Base-by-base conservation (phyloP, 2,329 filamentous ascomycete species). In the Escovopsis sp. region DNA sequence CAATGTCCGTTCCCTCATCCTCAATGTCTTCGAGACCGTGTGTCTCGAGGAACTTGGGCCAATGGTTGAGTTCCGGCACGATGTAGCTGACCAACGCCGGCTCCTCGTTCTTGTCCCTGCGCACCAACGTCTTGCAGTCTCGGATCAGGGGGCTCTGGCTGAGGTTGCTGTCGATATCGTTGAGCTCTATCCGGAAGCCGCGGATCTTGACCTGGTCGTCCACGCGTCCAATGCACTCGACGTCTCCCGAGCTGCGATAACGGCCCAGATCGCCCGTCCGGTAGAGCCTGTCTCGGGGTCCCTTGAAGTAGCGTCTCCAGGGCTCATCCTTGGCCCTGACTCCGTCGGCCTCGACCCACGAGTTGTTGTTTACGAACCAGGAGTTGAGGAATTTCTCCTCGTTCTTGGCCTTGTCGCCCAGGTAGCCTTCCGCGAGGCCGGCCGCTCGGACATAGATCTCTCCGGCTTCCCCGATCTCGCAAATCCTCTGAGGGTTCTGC, bases 121-220 rank as follows among this genome's bases (percentile, higher is more conserved):
- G 76, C 4, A 96, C 76, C 3, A 96, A 65, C 0, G 89, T 96
- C 50, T 85, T 79, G 60, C 83, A 86, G 50, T 96, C 89, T 34
- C 85, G 73, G 20, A 96, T 74, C 20, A 93, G 63, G 1, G 75
- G 77, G 61, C 84, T 76, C 36, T 78, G 72, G 41, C 77, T 82
- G 37, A 95, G 65, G 57, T 94, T 81, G 35, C 71, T 82, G 59
- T 96, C 88, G 50, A 96, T 95, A 50, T 96, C 91, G 48, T 81
- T 82, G 37, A 96, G 77, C 63, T 98, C 91, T 50, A 98, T 94
- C 46, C 89, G 74, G 70, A 95, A 96, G 1, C 89, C 89, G 45
- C 91, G 81, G 49, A 96, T 89, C 68, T 96, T 98, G 65, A 95
- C 84, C 57, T 96, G 89, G 50, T 81, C 74, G 55, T 96, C 89